A percentile compares a stretch with the other conserved stretches of the same genome.
Evolutionary conservation across 331 rosid genomes (phyloP).

Genomic region (Acacia concinna): DNA sequence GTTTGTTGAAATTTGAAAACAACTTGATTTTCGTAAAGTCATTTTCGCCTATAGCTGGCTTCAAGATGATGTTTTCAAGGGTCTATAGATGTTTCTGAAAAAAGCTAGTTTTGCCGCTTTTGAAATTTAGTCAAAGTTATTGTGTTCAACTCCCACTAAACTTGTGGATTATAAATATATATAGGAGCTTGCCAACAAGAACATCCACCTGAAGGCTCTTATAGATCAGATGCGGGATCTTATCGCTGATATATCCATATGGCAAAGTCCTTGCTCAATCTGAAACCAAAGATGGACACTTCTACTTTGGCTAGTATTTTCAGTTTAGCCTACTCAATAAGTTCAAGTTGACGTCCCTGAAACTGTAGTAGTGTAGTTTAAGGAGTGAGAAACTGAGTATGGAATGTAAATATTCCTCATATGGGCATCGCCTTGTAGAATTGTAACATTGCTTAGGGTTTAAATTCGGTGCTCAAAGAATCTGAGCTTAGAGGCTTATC

Average conservation of each 20-base stretch:
- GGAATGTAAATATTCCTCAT: slow-evolving; percentile 17
- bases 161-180: slow-evolving; percentile 25
- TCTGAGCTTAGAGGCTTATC: too few relatives aligned
- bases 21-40: not conserved
- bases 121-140: not conserved
- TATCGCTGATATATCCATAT: slow-evolving; percentile 77
- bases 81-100: slow-evolving; percentile 1
- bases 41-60: not conserved
- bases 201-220: slow-evolving; percentile 67
- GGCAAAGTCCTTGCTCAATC: slow-evolving; percentile 88
- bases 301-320: slow-evolving; percentile 14
- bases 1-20: slow-evolving; percentile 14
- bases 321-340: not conserved
- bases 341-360: slow-evolving; percentile 11
- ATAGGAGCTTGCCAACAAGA: slow-evolving; percentile 86
- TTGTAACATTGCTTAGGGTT: slow-evolving; percentile 1
- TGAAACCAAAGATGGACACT: slow-evolving; percentile 35
- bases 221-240: slow-evolving; percentile 85
- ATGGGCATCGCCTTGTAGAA: slow-evolving; percentile 11
- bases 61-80: not conserved
- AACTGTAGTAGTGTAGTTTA: slow-evolving; percentile 12
- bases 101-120: not conserved
- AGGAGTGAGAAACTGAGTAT: not conserved
- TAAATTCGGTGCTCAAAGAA: too few relatives aligned
- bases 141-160: slow-evolving; percentile 2